A percentile compares a stretch with the other conserved stretches of the same genome.
phyloP scores from a whole-genome alignment of 148 eudicot species.

The Rhododendron kiyosumense region DNA sequence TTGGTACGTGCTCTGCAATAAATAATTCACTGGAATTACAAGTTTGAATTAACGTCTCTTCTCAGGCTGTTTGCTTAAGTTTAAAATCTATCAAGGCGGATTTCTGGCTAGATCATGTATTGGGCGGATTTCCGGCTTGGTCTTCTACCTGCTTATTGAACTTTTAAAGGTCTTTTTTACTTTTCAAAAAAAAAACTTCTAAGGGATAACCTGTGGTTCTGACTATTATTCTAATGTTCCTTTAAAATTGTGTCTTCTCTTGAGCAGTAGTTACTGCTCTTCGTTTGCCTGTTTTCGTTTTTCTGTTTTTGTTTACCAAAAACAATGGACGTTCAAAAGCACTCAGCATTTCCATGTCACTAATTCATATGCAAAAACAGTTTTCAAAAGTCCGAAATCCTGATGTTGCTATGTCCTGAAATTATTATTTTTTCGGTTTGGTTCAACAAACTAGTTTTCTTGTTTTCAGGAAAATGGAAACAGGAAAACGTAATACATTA shows the following conservation, averaged over 20 bases:
- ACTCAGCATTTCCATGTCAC: background rate
- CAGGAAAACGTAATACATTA: background rate
- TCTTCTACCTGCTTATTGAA: background rate
- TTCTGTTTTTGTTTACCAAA: background rate
- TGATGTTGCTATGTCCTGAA: background rate
- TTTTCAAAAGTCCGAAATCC: background rate
- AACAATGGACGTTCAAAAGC: background rate
- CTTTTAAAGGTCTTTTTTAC: background rate
- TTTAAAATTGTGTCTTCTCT: background rate
- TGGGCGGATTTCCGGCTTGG: background rate
- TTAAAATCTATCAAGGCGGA: background rate
- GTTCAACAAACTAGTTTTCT: background rate
- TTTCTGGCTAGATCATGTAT: background rate
- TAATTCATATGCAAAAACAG: background rate
- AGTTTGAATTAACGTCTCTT: background rate
- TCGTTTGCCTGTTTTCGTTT: background rate
- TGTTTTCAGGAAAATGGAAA: background rate
- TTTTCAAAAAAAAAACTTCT: too few species aligned
- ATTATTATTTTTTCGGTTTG: background rate
- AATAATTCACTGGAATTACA: background rate
- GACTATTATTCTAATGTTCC: background rate
- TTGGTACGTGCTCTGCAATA: constrained; percentile 32
- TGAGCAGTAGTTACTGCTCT: background rate
- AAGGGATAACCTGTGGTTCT: constrained; percentile 23
- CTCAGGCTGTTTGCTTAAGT: background rate